Evolutionary conservation across 2,329 filamentous ascomycete genomes (phyloP).

Genomic region (Cladosporium sp.): DNA sequence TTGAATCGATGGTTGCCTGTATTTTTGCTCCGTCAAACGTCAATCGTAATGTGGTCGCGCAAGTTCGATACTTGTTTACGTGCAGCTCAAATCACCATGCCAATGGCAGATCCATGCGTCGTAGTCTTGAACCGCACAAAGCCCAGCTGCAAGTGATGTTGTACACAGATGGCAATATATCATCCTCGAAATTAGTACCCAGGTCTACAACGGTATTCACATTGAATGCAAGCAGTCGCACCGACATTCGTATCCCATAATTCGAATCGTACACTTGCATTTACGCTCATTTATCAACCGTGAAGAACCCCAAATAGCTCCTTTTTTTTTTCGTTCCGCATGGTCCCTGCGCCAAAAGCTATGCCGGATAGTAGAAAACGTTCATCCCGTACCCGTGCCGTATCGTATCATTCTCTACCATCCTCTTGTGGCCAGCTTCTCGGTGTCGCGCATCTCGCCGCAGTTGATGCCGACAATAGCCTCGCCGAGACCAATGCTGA

Average conservation of each 20-base stretch:
- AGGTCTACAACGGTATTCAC: background rate
- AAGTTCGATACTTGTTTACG: no score
- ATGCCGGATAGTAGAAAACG: conserved; percentile 2
- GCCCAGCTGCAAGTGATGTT: background rate
- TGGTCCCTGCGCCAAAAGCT: conserved; percentile 16
- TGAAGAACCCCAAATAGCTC: conserved; percentile 4
- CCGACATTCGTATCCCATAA: background rate
- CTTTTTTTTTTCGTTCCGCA: conserved; percentile 4
- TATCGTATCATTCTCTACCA: conserved; percentile 59
- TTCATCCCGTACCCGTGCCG: background rate
- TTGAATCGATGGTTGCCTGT: background rate
- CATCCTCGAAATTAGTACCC: background rate
- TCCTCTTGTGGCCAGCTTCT: conserved; percentile 82
- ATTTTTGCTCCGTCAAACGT: background rate
- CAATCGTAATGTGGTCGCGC: background rate
- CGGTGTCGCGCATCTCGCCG: conserved; percentile 69
- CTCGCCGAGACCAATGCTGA: conserved; percentile 87
- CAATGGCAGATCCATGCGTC: no score
- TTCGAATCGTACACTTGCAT: conserved; percentile 1
- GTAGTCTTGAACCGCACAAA: no score
- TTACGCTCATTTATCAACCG: conserved; percentile 6
- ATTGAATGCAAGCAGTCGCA: background rate
- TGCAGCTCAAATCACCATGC: no score
- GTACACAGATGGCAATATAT: background rate
- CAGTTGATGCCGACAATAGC: conserved; percentile 97